Conservation (phyloP, 352 stramenopile species). For the Phytophthora syringae region DNA sequence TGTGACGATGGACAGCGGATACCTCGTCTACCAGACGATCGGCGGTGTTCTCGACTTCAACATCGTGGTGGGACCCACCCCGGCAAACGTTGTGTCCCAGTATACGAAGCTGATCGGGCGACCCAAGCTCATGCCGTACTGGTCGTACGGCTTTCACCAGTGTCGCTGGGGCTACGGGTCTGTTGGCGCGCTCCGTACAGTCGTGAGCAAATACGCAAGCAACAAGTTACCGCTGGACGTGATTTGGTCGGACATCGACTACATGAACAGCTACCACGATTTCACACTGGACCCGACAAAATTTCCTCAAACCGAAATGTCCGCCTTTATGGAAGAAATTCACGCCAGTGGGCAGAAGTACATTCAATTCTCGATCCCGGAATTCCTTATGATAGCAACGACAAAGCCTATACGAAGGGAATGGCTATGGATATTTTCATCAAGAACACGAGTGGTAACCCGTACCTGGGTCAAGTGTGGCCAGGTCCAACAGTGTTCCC, state of each 20-base stretch:
- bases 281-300: conserved; percentile 71
- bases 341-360: conserved; percentile 67
- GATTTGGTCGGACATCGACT: conserved; percentile 73
- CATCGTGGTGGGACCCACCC: conserved; percentile 53
- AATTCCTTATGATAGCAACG: conserved; percentile 62
- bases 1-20: conserved; percentile 45
- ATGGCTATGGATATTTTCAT: conserved; percentile 79
- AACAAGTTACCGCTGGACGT: conserved; percentile 58
- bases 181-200: conserved; percentile 29
- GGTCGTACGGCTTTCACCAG: conserved; percentile 76
- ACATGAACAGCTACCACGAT: conserved; percentile 63
- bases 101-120: conserved; percentile 65
- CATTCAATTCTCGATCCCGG: conserved; percentile 87
- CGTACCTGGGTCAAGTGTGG: conserved; percentile 81
- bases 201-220: conserved; percentile 51
- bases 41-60: conserved; percentile 72
- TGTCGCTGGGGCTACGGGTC: conserved; percentile 59
- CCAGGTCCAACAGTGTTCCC: conserved; percentile 78
- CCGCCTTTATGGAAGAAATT: conserved; percentile 51
- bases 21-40: conserved; percentile 61
- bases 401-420: conserved; percentile 62
- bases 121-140: conserved; percentile 71
- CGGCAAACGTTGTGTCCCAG: conserved; percentile 51
- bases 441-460: conserved; percentile 68
- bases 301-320: conserved; percentile 46